phyloP scores from a whole-genome alignment of 2,329 filamentous ascomycete species.

The Ceratocystis eucalypticola region DNA sequence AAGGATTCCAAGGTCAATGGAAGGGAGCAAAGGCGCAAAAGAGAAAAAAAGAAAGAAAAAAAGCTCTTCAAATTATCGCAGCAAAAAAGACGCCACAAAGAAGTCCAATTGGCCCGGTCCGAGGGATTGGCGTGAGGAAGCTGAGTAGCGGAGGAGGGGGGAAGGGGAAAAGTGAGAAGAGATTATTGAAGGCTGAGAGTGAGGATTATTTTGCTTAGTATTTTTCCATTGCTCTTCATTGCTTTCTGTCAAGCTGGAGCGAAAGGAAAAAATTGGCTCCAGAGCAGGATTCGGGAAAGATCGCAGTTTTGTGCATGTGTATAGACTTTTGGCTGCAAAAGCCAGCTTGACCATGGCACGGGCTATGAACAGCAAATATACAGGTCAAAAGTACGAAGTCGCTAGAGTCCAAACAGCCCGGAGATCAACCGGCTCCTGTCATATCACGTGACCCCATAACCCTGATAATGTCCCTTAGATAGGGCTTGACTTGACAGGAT shows the following conservation, averaged over 20 bases:
- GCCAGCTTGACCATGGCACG: neutral
- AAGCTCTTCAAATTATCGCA: conserved; percentile 9
- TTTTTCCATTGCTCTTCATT: conserved; percentile 19
- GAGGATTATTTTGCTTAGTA: conserved; percentile 12
- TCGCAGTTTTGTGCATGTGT: conserved; percentile 32
- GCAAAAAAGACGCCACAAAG: conserved; percentile 16
- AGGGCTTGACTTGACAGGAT: neutral
- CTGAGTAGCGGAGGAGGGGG: conserved; percentile 2
- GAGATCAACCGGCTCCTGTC: conserved; percentile 7
- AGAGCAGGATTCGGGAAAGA: conserved; percentile 33
- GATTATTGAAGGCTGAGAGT: conserved; percentile 7
- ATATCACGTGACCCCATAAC: conserved; percentile 1
- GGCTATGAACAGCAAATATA: too few relatives aligned
- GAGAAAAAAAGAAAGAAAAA: conserved; percentile 5
- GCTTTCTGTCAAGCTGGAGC: conserved; percentile 29
- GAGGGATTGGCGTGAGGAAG: conserved; percentile 11
- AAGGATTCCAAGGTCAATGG: neutral
- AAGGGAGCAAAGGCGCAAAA: conserved; percentile 9
- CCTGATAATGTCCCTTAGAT: neutral
- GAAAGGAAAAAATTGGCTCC: conserved; percentile 30
- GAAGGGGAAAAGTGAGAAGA: neutral
- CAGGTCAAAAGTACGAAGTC: conserved; percentile 10
- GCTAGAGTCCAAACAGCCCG: neutral
- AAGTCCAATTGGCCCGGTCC: conserved; percentile 19
- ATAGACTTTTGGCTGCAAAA: conserved; percentile 7